phyloP scores from a whole-genome alignment of 73 alveolate genomes.

The Paramecium sexaurelia region DNA sequence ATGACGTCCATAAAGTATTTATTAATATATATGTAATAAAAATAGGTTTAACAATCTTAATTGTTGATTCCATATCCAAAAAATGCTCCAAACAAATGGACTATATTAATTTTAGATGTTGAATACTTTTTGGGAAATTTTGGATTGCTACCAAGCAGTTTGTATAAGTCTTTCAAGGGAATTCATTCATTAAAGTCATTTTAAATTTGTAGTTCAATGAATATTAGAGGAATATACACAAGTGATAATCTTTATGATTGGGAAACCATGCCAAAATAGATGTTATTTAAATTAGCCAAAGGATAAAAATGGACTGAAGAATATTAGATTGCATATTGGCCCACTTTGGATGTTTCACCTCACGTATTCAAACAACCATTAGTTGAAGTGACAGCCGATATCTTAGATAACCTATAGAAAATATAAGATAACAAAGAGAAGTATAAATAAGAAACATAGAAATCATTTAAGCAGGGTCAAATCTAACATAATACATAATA shows the following conservation, averaged over 20 bases:
- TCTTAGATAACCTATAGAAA: conserved; percentile 29
- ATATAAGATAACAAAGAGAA: conserved; percentile 53
- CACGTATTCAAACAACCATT: not conserved
- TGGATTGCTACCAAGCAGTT: conserved; percentile 64
- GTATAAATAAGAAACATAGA: conserved; percentile 44
- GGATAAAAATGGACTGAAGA: conserved; percentile 53
- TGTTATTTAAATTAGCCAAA: conserved; percentile 3
- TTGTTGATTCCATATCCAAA: conserved; percentile 61
- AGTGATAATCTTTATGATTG: conserved; percentile 60
- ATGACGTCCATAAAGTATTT: conserved; percentile 59
- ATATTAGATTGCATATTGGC: conserved; percentile 53
- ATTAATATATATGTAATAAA: not conserved
- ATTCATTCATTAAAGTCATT: conserved; percentile 57
- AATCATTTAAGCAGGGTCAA: not conserved
- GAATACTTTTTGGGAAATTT: conserved; percentile 59
- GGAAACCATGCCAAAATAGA: conserved; percentile 61
- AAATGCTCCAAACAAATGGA: conserved; percentile 69
- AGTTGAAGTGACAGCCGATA: not conserved
- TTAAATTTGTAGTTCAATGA: conserved; percentile 57
- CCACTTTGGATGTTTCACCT: not conserved
- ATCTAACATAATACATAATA: not conserved
- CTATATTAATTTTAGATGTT: conserved; percentile 60
- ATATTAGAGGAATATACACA: conserved; percentile 62
- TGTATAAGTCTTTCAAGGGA: conserved; percentile 32
- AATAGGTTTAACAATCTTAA: not conserved